Evolutionary conservation across 176 grass and related monocot genomes (phyloP).

Genomic region (Oryza longistaminata): DNA sequence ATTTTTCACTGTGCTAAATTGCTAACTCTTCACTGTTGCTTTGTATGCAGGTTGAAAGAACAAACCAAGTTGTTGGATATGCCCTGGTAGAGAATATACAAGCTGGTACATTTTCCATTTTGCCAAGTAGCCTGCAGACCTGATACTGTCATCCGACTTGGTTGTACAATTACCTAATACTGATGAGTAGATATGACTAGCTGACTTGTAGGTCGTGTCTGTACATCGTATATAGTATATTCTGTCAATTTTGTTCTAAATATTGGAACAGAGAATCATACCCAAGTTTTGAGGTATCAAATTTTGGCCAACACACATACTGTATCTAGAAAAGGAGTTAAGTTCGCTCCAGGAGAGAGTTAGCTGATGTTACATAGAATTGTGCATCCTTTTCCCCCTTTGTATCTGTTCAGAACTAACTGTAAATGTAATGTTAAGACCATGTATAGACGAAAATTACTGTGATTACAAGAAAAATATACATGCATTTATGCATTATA

Average conservation of each 20-base stretch:
- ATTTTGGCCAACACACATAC: conserved; percentile 32
- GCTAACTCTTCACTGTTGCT: background rate
- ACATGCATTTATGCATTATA: background rate
- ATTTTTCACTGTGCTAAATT: background rate
- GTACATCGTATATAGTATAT: background rate
- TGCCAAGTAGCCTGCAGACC: background rate
- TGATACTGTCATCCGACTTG: background rate
- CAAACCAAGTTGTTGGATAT: conserved; percentile 17
- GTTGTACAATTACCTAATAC: conserved; percentile 9
- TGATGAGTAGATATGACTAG: background rate
- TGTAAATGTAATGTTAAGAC: conserved; percentile 16
- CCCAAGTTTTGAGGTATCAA: conserved; percentile 34
- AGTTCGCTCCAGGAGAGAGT: conserved; percentile 10
- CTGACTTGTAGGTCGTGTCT: conserved; percentile 7
- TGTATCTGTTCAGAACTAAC: background rate
- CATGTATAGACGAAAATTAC: background rate
- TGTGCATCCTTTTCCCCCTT: background rate
- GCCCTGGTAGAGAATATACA: conserved; percentile 5
- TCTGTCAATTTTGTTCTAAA: background rate
- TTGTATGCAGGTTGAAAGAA: conserved; percentile 23
- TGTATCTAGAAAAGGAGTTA: conserved; percentile 27
- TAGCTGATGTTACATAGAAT: conserved; percentile 1
- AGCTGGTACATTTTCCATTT: background rate
- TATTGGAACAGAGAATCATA: conserved; percentile 5
- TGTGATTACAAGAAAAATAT: background rate